phyloP scores from a whole-genome alignment of 129 eudicot species.

The Lonicera japonica region DNA sequence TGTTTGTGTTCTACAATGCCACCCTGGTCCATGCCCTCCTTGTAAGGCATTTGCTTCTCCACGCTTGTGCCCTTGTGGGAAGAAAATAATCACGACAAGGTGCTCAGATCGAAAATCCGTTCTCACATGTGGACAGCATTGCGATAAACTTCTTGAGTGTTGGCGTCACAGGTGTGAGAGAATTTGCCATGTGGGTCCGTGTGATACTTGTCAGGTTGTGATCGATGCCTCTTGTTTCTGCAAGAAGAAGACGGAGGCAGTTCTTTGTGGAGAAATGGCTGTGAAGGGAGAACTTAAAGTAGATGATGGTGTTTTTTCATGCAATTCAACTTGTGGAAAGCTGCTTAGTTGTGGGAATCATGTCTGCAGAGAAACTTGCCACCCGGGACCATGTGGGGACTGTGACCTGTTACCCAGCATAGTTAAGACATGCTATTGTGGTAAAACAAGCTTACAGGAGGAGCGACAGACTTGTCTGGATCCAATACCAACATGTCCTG shows the following conservation, averaged over 20 bases:
- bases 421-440: constrained; percentile 77
- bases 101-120: constrained; percentile 83
- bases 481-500: constrained; percentile 72
- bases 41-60: constrained; percentile 98
- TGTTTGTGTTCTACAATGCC: constrained; percentile 88
- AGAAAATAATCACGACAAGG: constrained; percentile 73
- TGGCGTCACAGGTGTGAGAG: constrained; percentile 65
- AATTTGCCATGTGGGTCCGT: constrained; percentile 78
- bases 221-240: constrained; percentile 80
- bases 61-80: constrained; percentile 76
- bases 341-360: constrained; percentile 76
- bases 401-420: constrained; percentile 66
- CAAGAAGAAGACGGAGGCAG: constrained; percentile 58
- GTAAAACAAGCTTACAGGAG: constrained; percentile 58
- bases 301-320: constrained; percentile 70
- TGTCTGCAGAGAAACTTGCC: constrained; percentile 63
- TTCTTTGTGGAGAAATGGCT: constrained; percentile 81
- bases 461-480: constrained; percentile 69
- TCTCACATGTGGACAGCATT: constrained; percentile 75
- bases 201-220: constrained; percentile 64
- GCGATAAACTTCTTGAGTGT: constrained; percentile 69
- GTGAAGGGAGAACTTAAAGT: constrained; percentile 63
- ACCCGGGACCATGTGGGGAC: constrained; percentile 92
- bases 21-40: constrained; percentile 98
- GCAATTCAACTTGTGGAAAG: constrained; percentile 56